phyloP scores from a whole-genome alignment of 208 protist species.

The Trichomonas vaginalis region DNA sequence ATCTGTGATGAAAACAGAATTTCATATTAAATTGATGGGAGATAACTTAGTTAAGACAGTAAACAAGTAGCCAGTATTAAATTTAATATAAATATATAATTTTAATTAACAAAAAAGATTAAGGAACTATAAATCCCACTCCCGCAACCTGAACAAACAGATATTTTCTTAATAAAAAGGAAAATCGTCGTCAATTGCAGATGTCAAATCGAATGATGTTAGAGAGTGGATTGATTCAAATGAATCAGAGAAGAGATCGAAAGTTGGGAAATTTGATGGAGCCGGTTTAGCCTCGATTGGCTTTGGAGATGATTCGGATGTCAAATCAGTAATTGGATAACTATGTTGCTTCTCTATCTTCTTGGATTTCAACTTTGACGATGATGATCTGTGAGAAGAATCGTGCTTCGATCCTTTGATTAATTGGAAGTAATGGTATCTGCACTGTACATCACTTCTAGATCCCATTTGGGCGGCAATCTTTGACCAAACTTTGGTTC shows the following conservation, averaged over 20 bases:
- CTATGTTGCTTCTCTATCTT: not conserved
- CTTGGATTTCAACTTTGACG: not conserved
- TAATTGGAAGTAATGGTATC: not conserved
- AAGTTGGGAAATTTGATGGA: not conserved
- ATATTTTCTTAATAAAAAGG: not conserved
- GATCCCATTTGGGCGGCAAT: not conserved
- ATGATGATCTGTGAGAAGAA: not conserved
- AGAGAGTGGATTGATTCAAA: not conserved
- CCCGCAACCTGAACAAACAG: no score
- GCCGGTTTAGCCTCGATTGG: not conserved
- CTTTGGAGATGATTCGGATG: not conserved
- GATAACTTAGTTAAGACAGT: no score
- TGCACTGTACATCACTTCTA: not conserved
- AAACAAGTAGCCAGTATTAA: no score
- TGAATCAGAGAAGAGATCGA: not conserved
- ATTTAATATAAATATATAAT: no score
- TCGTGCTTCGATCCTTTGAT: not conserved
- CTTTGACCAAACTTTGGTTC: not conserved
- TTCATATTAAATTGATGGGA: no score
- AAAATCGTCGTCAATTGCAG: not conserved
- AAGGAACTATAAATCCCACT: no score
- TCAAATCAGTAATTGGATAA: not conserved
- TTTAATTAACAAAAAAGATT: no score
- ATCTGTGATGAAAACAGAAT: no score
- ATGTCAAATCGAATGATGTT: not conserved